phyloP scores from a whole-genome alignment of 2,329 filamentous ascomycete species.

The Alternaria brassicae region DNA sequence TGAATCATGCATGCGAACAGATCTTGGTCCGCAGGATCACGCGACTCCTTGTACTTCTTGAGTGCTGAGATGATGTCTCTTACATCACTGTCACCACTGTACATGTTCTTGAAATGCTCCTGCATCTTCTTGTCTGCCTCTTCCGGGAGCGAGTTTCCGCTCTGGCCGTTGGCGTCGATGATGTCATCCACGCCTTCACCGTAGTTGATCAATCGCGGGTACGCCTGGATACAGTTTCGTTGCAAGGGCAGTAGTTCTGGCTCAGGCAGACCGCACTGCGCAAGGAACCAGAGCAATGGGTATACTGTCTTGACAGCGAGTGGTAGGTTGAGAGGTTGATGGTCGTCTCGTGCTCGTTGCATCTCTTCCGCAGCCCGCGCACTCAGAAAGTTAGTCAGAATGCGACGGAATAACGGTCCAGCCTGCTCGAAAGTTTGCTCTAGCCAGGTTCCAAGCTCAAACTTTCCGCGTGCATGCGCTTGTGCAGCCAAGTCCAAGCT shows the following conservation, averaged over 20 bases:
- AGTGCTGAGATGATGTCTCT: slow-evolving; percentile 84
- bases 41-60: slow-evolving; percentile 85
- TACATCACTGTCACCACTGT: slow-evolving; percentile 86
- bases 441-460: slow-evolving; percentile 84
- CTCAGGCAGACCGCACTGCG: slow-evolving; percentile 61
- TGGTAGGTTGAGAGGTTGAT: slow-evolving; percentile 71
- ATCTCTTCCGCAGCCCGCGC: slow-evolving; percentile 86
- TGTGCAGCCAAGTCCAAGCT: slow-evolving; percentile 86
- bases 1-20: slow-evolving; percentile 99
- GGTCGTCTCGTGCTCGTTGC: slow-evolving; percentile 74
- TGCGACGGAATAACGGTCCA: slow-evolving; percentile 70
- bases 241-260: slow-evolving; percentile 82
- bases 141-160: slow-evolving; percentile 79
- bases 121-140: slow-evolving; percentile 92
- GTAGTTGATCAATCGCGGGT: slow-evolving; percentile 95
- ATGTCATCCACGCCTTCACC: slow-evolving; percentile 91
- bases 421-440: slow-evolving; percentile 71
- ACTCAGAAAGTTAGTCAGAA: slow-evolving; percentile 79
- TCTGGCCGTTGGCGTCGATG: slow-evolving; percentile 82
- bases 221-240: slow-evolving; percentile 86
- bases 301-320: slow-evolving; percentile 86
- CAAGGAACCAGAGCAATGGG: slow-evolving; percentile 77
- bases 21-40: slow-evolving; percentile 84
- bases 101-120: slow-evolving; percentile 98
- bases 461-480: slow-evolving; percentile 79